Evolutionary conservation across 2,329 filamentous ascomycete genomes (phyloP).

Genomic region (Phyllosticta citribraziliensis): DNA sequence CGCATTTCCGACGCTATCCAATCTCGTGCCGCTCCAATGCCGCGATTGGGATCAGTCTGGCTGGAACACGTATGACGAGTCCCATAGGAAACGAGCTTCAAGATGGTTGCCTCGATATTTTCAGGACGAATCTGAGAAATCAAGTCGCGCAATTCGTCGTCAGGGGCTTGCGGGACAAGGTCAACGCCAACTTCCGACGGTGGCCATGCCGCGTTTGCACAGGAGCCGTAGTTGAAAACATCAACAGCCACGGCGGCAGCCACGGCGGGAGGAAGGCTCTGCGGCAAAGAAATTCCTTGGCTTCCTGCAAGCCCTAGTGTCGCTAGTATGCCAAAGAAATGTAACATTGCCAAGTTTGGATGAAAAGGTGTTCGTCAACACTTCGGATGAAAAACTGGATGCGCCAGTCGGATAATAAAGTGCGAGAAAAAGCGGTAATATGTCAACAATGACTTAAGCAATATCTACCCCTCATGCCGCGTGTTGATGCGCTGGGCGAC

Average conservation of each 20-base stretch:
- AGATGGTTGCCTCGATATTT: constrained; percentile 42
- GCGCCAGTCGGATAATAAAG: neutral
- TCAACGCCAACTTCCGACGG: constrained; percentile 27
- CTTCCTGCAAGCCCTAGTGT: neutral
- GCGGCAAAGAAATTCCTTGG: constrained; percentile 17
- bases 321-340: neutral
- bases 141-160: constrained; percentile 30
- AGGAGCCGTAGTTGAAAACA: constrained; percentile 22
- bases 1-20: constrained; percentile 46
- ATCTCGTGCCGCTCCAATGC: constrained; percentile 48
- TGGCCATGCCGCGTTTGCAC: constrained; percentile 33
- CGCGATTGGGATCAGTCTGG: constrained; percentile 41
- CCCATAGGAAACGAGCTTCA: constrained; percentile 46
- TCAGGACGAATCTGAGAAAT: constrained; percentile 30
- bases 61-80: constrained; percentile 48
- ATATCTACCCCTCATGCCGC: neutral
- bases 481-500: neutral
- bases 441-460: neutral
- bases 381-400: neutral
- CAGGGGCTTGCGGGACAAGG: constrained; percentile 32
- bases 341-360: neutral
- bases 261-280: constrained; percentile 20
- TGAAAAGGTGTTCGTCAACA: neutral
- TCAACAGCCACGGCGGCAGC: constrained; percentile 23
- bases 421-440: neutral